Percentiles rank a stretch among this genome's conserved stretches.
Conservation (phyloP, 164 flowering plant species). For the Macadamia integrifolia region DNA sequence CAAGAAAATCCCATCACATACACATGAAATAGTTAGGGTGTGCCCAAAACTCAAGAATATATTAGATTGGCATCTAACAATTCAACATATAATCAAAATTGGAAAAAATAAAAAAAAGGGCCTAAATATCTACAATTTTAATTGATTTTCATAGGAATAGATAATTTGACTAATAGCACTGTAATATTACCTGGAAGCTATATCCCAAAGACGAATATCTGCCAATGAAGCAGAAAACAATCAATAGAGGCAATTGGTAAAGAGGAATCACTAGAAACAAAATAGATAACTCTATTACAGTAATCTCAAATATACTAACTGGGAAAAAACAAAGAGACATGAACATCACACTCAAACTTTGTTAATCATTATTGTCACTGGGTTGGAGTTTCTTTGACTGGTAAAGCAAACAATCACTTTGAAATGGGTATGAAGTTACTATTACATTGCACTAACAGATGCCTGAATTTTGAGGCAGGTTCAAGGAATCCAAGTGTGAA, state of each 20-base stretch:
- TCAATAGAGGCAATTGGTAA: not conserved
- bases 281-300: no score
- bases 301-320: no score
- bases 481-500: no score
- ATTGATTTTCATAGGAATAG: not conserved
- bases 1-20: constrained; percentile 8
- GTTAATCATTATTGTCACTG: no score
- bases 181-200: constrained; percentile 62
- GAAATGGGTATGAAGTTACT: not conserved
- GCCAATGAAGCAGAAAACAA: constrained; percentile 22
- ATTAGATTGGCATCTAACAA: not conserved
- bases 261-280: no score
- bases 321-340: no score
- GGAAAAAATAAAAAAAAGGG: not conserved
- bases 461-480: no score
- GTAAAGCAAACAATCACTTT: no score
- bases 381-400: no score
- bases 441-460: no score
- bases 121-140: not conserved
- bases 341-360: not conserved
- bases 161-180: constrained; percentile 1
- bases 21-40: not conserved
- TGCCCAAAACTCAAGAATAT: no score
- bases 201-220: constrained; percentile 97
- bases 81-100: not conserved